Evolutionary conservation across 345 rosid species (phyloP).

Genomic region (Brassica cretica): DNA sequence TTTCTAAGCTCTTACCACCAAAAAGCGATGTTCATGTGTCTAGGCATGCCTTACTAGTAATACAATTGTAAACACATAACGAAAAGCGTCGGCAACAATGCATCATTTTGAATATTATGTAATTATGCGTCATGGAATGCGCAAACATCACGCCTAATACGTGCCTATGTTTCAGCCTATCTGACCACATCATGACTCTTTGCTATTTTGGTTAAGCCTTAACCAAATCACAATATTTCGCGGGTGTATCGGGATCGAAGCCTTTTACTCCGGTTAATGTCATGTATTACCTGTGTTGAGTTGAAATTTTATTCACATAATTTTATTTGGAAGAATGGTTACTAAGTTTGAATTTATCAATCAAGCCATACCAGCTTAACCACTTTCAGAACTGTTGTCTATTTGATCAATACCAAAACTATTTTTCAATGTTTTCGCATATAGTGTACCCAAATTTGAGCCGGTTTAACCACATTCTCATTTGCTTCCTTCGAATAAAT

Average conservation of each 20-base stretch:
- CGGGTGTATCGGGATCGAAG: background rate
- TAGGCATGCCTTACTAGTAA: background rate
- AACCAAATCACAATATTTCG: conserved; percentile 1
- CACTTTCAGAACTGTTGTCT: background rate
- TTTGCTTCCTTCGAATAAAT: background rate
- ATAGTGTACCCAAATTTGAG: background rate
- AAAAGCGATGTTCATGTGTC: background rate
- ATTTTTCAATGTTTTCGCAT: background rate
- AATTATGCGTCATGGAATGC: conserved; percentile 19
- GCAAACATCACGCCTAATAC: conserved; percentile 18
- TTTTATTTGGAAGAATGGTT: background rate
- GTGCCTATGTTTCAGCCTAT: conserved; percentile 12
- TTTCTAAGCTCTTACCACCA: background rate
- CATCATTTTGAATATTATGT: conserved; percentile 6
- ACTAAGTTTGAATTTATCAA: background rate
- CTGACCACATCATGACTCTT: background rate
- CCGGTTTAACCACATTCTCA: background rate
- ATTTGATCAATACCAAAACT: background rate
- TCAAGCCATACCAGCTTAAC: background rate
- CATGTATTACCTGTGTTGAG: background rate
- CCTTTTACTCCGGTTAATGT: background rate
- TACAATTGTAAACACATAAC: background rate
- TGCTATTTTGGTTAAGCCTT: conserved; percentile 2
- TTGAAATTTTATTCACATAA: background rate
- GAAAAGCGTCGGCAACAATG: conserved; percentile 23